Evolutionary conservation across 192 early-diverging fungal genomes (phyloP), one percentile per base, ranked within the genome.

Genomic region (Rhizophagus clarus): DNA sequence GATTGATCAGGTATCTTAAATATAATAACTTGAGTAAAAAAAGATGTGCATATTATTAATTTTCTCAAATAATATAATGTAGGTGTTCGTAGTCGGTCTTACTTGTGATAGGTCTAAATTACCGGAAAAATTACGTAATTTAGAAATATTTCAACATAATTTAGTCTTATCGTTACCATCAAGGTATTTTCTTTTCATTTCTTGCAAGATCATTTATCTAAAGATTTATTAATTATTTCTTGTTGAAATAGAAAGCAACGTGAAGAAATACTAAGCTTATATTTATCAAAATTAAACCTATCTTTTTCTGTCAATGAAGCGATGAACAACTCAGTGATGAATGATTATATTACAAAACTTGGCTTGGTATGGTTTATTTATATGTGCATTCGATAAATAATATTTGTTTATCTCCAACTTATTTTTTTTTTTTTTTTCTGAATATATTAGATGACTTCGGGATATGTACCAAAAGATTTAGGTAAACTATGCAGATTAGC

Each of bases 401-500:
- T 31, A 31, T 32, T 31, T 31, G 9, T 10, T 24, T 3, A 8
- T 47, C 61, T 11, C 32, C 60, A 28, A 6, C 9, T 9, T 15
- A 60, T 26, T 69, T 73, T 32, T 67, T 22, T 74, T 9, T 15
- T 45, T 26, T 69, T 73, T 32, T 67, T 22, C 69, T 3, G 9
- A 66, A n/a, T 15, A 12, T 34, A 20, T 15, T 79, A 93, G 90
- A 68, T 84, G 67, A 91, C 91, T 2, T 87, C 91, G 1, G 91
- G 92, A 24, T 93, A 88, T 77, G 85, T 91, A 7, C 87, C 88
- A 15, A 81, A 81, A 14, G 90, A 93, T 74, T 81, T 93, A 24
- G 76, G 67, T 10, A 64, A 81, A 28, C 26, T 92, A 0, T 84
- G 76, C 37, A 80, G 88, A 34, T 81, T 83, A 10, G 85, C 89